Conservation (phyloP, 2,329 filamentous ascomycete species). For the Trichoderma lentiforme region DNA sequence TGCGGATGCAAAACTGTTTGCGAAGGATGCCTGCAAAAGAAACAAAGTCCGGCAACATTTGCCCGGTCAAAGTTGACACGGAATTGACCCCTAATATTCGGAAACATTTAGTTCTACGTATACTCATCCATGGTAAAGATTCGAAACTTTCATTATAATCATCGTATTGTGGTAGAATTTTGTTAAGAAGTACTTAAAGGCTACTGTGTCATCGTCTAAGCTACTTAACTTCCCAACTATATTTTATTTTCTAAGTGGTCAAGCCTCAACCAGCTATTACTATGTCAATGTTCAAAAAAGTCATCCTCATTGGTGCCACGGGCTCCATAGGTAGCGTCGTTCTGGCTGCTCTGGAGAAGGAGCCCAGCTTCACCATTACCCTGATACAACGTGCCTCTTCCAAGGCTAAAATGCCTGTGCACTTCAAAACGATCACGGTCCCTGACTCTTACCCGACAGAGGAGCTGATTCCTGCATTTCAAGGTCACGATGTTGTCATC, state of each 20-base stretch:
- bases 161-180: not conserved
- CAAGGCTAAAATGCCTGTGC: not conserved
- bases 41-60: not conserved
- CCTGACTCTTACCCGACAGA: not conserved
- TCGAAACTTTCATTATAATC: not conserved
- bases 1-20: not conserved
- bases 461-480: not conserved
- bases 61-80: not conserved
- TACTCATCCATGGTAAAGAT: not conserved
- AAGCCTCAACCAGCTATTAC: not conserved
- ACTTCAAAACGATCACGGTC: not conserved
- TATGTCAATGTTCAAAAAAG: not conserved
- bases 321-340: not conserved
- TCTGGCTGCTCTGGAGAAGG: not conserved
- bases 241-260: not conserved
- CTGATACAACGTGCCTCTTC: not conserved
- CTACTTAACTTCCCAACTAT: not conserved
- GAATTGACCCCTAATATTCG: not conserved
- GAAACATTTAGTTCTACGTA: not conserved
- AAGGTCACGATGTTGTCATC: not conserved
- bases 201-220: not conserved
- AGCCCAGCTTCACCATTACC: not conserved
- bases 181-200: not conserved
- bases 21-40: not conserved
- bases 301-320: not conserved